A percentile compares a stretch with the other conserved stretches of the same genome.
Evolutionary conservation across 441 rosid genomes (phyloP).

Genomic region (Populus hybrid): DNA sequence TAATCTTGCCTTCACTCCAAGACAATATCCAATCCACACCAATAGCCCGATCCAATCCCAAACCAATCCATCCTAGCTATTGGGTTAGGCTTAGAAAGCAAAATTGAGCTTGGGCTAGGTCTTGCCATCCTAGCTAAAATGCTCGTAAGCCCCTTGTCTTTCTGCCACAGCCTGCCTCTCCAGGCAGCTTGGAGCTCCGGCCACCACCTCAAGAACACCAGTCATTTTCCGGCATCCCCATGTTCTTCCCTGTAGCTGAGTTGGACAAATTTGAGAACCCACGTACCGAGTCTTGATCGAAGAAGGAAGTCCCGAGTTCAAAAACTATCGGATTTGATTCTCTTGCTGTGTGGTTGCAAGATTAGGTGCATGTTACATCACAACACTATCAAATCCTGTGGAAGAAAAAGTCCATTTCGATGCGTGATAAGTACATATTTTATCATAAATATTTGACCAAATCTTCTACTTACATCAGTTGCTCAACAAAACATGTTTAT

Average conservation of each 20-base stretch:
- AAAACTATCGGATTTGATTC: background rate
- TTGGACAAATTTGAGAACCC: background rate
- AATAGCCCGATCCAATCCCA: background rate
- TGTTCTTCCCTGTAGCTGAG: background rate
- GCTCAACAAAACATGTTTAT: conserved; percentile 28
- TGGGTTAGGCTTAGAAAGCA: background rate
- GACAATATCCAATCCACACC: background rate
- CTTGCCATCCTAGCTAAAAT: background rate
- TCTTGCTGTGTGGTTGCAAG: conserved; percentile 26
- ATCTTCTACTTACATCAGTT: conserved; percentile 25
- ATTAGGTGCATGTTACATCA: conserved; percentile 46
- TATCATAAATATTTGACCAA: conserved; percentile 34
- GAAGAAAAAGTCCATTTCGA: conserved; percentile 5
- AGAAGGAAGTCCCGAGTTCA: background rate
- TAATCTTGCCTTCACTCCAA: background rate
- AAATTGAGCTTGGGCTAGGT: background rate
- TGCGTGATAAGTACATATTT: conserved; percentile 5
- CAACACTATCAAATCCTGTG: conserved; percentile 14
- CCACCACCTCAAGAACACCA: background rate
- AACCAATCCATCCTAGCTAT: background rate
- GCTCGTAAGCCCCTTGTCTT: background rate
- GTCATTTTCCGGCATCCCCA: background rate
- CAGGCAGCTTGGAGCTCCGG: background rate
- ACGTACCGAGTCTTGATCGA: background rate
- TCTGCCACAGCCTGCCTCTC: background rate